phyloP scores from a whole-genome alignment of 225 moss, liverwort and hornwort genomes.

The Straminergon stramineum region DNA sequence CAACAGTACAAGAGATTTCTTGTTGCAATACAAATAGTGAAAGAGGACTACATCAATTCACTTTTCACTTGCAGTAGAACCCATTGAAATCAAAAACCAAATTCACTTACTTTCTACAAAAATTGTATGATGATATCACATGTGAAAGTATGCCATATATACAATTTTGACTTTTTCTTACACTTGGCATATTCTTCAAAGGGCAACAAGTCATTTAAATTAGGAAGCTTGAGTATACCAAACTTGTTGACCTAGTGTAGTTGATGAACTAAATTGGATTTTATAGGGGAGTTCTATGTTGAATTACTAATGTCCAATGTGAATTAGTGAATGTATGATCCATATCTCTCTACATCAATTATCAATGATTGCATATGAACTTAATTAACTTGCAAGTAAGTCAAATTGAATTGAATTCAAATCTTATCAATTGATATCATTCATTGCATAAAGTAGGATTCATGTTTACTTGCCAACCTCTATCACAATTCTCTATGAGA shows the following conservation, averaged over 20 bases:
- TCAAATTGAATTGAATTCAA: neutral
- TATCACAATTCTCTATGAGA: neutral
- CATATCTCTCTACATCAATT: neutral
- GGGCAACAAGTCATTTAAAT: neutral
- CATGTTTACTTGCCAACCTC: fast-evolving
- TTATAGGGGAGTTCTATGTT: neutral
- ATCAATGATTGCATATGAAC: neutral
- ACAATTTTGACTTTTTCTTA: neutral
- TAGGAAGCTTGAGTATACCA: neutral
- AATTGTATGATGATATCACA: neutral
- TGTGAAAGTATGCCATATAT: neutral
- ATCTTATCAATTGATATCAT: neutral
- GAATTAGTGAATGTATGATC: neutral
- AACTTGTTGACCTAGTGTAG: neutral
- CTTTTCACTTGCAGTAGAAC: too few relatives aligned
- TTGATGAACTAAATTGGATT: neutral
- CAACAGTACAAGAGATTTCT: too few relatives aligned
- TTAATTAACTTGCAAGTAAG: fast-evolving
- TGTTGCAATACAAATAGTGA: too few relatives aligned
- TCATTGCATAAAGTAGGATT: neutral
- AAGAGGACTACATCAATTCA: too few relatives aligned
- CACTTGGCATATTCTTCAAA: neutral
- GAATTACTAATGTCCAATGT: neutral
- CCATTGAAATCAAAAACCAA: too few relatives aligned
- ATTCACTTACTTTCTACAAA: neutral